phyloP scores from a whole-genome alignment of 352 stramenopile species.

The Globisporangium perplexum region DNA sequence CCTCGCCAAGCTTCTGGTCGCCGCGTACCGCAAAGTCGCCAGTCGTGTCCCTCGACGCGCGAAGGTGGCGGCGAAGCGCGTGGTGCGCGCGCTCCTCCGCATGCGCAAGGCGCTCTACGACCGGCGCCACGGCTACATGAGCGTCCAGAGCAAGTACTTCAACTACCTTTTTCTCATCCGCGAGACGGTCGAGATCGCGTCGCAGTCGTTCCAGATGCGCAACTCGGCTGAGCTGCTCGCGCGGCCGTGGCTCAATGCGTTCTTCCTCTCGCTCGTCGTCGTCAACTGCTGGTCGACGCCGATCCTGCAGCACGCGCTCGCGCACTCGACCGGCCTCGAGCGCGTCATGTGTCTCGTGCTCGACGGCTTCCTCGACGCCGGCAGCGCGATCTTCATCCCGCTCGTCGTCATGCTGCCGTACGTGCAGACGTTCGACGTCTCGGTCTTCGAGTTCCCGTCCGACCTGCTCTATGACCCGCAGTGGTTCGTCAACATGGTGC shows the following conservation, averaged over 20 bases:
- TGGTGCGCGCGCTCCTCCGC: neutral
- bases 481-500: conserved; percentile 20
- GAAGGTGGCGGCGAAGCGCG: neutral
- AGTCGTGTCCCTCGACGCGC: conserved; percentile 2
- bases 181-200: conserved; percentile 20
- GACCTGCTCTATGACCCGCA: conserved; percentile 15
- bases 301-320: conserved; percentile 14
- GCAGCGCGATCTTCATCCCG: conserved; percentile 22
- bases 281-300: conserved; percentile 17
- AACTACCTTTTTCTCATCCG: conserved; percentile 14
- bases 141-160: conserved; percentile 17
- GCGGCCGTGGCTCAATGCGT: conserved; percentile 14
- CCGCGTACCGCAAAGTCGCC: neutral
- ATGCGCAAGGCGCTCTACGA: conserved; percentile 11
- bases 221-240: conserved; percentile 12
- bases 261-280: conserved; percentile 15
- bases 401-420: conserved; percentile 15
- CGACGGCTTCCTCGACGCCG: conserved; percentile 21
- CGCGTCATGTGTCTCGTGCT: conserved; percentile 20
- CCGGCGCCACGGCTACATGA: conserved; percentile 12
- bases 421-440: conserved; percentile 5
- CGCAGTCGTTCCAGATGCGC: conserved; percentile 18
- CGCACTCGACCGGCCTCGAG: conserved; percentile 16
- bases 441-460: conserved; percentile 6
- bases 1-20: neutral